phyloP scores from a whole-genome alignment of 1,139 yeast genomes.

The Scheffersomyces insectosa region DNA sequence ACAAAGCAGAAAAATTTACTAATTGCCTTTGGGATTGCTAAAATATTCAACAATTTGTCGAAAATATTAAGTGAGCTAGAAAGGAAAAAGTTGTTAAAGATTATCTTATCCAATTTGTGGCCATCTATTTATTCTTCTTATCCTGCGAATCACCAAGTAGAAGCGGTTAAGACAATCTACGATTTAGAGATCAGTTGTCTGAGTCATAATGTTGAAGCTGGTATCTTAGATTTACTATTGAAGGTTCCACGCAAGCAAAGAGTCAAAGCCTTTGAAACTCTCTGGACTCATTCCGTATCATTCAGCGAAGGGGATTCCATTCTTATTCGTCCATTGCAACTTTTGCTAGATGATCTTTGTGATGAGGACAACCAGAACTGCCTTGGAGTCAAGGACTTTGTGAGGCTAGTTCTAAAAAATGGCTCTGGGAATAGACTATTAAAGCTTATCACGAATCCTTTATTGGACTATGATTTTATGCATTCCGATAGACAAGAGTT shows the following conservation, averaged over 20 bases:
- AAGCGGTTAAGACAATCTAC: slow-evolving; percentile 55
- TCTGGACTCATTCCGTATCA: slow-evolving; percentile 61
- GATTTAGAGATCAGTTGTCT: slow-evolving; percentile 40
- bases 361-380: slow-evolving; percentile 41
- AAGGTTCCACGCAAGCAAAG: slow-evolving; percentile 36
- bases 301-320: slow-evolving; percentile 46
- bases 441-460: slow-evolving; percentile 53
- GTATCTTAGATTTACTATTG: slow-evolving; percentile 50
- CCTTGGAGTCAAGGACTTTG: slow-evolving; percentile 57
- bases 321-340: slow-evolving; percentile 63
- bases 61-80: slow-evolving; percentile 24
- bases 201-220: slow-evolving; percentile 57
- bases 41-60: slow-evolving; percentile 41
- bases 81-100: slow-evolving; percentile 33
- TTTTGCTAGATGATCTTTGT: slow-evolving; percentile 63
- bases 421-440: slow-evolving; percentile 64
- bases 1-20: slow-evolving; percentile 21
- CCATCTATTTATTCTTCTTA: slow-evolving; percentile 41
- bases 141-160: slow-evolving; percentile 58
- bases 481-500: slow-evolving; percentile 15
- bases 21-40: slow-evolving; percentile 48
- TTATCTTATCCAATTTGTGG: slow-evolving; percentile 48
- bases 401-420: slow-evolving; percentile 48
- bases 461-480: slow-evolving; percentile 43
- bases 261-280: slow-evolving; percentile 49